phyloP scores from a whole-genome alignment of 345 rosid species.

The Gossypium stocksii region DNA sequence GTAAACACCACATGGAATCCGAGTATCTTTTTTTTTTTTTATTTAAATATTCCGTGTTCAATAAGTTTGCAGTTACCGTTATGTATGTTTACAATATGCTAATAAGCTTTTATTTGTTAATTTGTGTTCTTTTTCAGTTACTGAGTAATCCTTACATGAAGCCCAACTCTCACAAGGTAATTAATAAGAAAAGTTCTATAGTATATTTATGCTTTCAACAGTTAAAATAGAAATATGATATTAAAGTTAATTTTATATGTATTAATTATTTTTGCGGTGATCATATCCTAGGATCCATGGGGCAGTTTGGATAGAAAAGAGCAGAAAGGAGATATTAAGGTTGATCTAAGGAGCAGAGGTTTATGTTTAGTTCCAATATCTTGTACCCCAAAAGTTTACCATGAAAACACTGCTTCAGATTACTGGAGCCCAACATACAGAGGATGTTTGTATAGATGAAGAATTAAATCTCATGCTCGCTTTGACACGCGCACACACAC shows the following conservation, averaged over 20 bases:
- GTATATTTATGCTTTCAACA: too few relatives aligned
- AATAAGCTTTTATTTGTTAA: not conserved
- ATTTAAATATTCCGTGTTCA: too few relatives aligned
- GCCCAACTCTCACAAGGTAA: constrained; percentile 57
- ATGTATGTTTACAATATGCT: not conserved
- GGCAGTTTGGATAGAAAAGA: constrained; percentile 60
- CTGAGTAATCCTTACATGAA: constrained; percentile 78
- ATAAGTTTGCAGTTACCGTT: not conserved
- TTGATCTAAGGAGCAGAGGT: constrained; percentile 69
- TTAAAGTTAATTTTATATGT: too few relatives aligned
- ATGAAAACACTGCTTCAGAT: constrained; percentile 66
- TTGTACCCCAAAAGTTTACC: constrained; percentile 54
- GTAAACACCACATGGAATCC: too few relatives aligned
- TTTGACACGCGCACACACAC: too few relatives aligned
- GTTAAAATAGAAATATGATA: too few relatives aligned
- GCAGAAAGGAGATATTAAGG: constrained; percentile 36
- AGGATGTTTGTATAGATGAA: constrained; percentile 61
- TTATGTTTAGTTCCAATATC: constrained; percentile 79
- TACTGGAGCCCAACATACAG: constrained; percentile 79
- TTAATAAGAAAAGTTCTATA: not conserved
- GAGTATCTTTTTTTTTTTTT: too few relatives aligned
- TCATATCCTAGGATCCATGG: constrained; percentile 55
- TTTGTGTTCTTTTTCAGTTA: constrained; percentile 38
- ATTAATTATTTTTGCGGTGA: not conserved
- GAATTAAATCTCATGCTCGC: constrained; percentile 2